phyloP scores from a whole-genome alignment of 1,284 basidiomycete genomes.

The Ganoderma sinense region DNA sequence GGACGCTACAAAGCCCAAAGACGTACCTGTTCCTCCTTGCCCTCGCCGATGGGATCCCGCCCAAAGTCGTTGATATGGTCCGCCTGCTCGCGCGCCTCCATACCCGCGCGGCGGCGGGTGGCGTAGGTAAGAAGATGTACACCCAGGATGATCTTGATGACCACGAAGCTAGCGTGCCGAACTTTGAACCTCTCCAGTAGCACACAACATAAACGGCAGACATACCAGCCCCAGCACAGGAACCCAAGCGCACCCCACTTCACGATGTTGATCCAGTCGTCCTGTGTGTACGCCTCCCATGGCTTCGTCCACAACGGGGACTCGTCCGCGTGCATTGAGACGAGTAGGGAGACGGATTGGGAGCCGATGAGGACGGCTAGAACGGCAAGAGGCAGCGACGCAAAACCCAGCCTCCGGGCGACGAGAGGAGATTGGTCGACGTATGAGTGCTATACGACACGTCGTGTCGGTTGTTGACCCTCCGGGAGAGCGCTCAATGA shows the following conservation, averaged over 20 bases:
- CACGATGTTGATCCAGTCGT: constrained; percentile 59
- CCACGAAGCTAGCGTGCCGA: constrained; percentile 62
- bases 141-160: constrained; percentile 89
- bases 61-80: constrained; percentile 86
- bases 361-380: constrained; percentile 89
- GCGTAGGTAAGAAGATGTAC: constrained; percentile 89
- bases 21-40: constrained; percentile 82
- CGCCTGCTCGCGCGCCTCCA: constrained; percentile 77
- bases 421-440: constrained; percentile 97
- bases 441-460: constrained; percentile 72
- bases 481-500: not conserved
- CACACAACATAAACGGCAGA: constrained; percentile 4
- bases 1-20: not conserved
- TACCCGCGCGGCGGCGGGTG: constrained; percentile 72
- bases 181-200: not conserved
- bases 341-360: constrained; percentile 79
- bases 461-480: not conserved
- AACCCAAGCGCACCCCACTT: constrained; percentile 74
- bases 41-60: constrained; percentile 87
- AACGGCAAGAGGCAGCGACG: constrained; percentile 91
- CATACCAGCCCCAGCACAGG: constrained; percentile 85
- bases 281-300: constrained; percentile 46
- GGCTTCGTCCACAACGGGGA: constrained; percentile 49
- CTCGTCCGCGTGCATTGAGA: constrained; percentile 53
- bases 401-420: constrained; percentile 92